Evolutionary conservation across 2,329 filamentous ascomycete species (phyloP), one percentile per base, ranked within the genome.

Genomic region (Exophiala spinifera): DNA sequence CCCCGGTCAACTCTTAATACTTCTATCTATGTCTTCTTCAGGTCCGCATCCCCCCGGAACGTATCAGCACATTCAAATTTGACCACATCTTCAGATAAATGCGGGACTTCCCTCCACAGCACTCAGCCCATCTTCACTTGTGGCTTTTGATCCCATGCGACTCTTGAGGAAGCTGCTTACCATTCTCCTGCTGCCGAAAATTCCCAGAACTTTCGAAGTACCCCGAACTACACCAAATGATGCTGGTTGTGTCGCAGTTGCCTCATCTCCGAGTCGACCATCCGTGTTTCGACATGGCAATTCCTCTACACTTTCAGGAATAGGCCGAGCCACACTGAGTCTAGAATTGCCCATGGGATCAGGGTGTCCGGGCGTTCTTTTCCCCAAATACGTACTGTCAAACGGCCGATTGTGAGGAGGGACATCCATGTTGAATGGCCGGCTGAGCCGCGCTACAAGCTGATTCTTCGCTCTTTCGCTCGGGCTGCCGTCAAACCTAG

Each of bases 101-200:
- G 51, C 54, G 11, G 44, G 54, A 45, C 57, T 51, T 36, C 42
- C 51, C 7, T 37, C 51, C 8, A 14, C 36, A 34, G 46, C 23
- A 46, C 25, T 55, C 20, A 47, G 48, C 17, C 39, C 56, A 36
- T 53, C 46, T 39, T 40, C 51, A 46, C 49, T 55, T 11, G 28
- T 40, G 40, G 42, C 52, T 34, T 45, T 50, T 15, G 52, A 46
- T 14, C 13, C 46, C 34, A 48, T 46, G 15, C 57, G 57, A 25
- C 60, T 65, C 47, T 55, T 63, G 47, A 64, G 50, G 45, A 65
- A 64, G 43, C 61, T 63, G 53, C 63, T 65, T 17, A 65, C 63
- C 60, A 65, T 63, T 10, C 63, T 53, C 40, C 61, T 63, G 21
- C 59, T 60, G 19, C 52, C 49, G 36, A 57, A 47, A 23, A 58